Conservation (phyloP, 2,329 filamentous ascomycete genomes). For the Incumbomyces delicatus region DNA sequence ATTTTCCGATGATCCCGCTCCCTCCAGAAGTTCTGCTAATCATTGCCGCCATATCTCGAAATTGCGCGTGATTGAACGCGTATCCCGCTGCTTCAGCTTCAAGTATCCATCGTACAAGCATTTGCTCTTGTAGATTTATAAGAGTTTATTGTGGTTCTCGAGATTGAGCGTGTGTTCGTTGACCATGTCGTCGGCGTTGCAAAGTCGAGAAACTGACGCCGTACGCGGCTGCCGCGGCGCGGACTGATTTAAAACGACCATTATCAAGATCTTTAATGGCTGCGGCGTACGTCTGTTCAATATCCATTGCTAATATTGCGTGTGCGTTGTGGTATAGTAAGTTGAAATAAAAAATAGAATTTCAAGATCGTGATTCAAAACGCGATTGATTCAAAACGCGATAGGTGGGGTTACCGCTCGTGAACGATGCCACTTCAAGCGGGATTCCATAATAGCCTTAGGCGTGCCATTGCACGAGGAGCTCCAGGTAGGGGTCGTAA, state of each 20-base stretch:
- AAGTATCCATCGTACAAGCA: background rate
- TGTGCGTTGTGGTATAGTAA: background rate
- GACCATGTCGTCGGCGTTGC: background rate
- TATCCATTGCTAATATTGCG: background rate
- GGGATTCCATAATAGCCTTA: no score
- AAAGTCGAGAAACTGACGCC: background rate
- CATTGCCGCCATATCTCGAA: slow-evolving; percentile 3
- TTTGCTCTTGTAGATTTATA: background rate
- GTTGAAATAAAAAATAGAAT: background rate
- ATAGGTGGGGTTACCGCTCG: background rate
- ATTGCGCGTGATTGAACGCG: slow-evolving; percentile 4
- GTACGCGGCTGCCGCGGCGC: background rate
- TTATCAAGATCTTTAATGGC: background rate
- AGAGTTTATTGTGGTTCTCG: background rate
- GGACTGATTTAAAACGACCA: background rate
- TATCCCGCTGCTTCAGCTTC: background rate
- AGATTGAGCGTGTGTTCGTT: background rate
- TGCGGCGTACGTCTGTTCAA: background rate
- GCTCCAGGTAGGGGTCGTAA: no score
- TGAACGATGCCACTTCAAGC: no score
- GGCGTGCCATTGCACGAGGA: no score
- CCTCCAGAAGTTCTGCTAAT: background rate
- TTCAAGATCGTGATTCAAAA: background rate
- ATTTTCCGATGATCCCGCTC: background rate
- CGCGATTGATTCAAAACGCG: background rate